A percentile compares a stretch with the other conserved stretches of the same genome.
phyloP scores from a whole-genome alignment of 2,329 filamentous ascomycete species.

The Aureobasidium melanogenum region DNA sequence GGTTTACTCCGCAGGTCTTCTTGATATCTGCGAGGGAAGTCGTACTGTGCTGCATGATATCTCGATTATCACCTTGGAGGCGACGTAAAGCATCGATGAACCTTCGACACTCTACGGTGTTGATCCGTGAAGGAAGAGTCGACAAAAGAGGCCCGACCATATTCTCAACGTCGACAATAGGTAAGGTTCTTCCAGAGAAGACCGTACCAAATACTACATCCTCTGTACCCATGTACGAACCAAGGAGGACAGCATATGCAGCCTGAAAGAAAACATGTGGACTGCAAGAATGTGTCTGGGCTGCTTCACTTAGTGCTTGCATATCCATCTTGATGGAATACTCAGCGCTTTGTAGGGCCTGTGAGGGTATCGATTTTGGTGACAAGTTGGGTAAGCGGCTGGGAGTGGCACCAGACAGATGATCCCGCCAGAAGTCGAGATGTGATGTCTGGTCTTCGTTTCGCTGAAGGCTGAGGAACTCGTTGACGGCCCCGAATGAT shows the following conservation, averaged over 20 bases:
- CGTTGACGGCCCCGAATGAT: constrained; percentile 50
- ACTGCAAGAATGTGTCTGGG: constrained; percentile 39
- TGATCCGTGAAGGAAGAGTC: constrained; percentile 62
- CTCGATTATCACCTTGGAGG: constrained; percentile 58
- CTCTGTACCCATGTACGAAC: constrained; percentile 51
- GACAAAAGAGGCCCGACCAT: constrained; percentile 74
- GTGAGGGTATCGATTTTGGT: constrained; percentile 22
- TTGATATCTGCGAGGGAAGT: constrained; percentile 63
- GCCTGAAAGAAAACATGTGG: constrained; percentile 70
- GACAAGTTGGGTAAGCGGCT: constrained; percentile 51
- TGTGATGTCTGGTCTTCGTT: constrained; percentile 29
- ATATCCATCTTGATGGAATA: neutral
- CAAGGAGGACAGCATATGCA: constrained; percentile 57
- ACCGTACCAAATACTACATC: constrained; percentile 72
- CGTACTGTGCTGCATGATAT: constrained; percentile 53
- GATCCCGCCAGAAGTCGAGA: constrained; percentile 60
- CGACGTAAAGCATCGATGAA: constrained; percentile 53
- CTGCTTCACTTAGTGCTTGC: neutral
- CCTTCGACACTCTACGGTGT: constrained; percentile 44
- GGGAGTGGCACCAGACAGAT: constrained; percentile 51
- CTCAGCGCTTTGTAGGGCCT: neutral
- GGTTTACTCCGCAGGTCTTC: constrained; percentile 46
- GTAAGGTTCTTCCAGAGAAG: constrained; percentile 70
- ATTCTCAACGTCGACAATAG: constrained; percentile 59
- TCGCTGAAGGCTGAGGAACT: constrained; percentile 17